phyloP scores from a whole-genome alignment of 495 filamentous ascomycete genomes.

The Talaromyces thailandensis region DNA sequence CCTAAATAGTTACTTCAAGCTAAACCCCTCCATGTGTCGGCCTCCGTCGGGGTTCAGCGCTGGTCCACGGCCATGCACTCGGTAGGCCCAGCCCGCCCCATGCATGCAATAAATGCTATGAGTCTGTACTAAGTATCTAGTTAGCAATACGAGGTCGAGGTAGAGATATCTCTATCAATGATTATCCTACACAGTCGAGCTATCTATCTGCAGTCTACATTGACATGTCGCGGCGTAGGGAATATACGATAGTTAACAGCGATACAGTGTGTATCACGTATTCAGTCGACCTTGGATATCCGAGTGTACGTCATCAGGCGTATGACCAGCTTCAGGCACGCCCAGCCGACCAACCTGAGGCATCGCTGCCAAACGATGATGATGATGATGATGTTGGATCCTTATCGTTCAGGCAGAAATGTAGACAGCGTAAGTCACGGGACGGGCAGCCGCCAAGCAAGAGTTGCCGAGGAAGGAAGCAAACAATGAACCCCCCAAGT shows the following conservation, averaged over 20 bases:
- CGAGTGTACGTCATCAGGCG: neutral
- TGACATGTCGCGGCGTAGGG: too few species aligned
- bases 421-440: neutral
- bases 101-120: neutral
- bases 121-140: too few species aligned
- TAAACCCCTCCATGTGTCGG: neutral
- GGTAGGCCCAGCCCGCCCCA: neutral
- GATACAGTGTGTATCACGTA: too few species aligned
- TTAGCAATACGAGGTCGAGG: too few species aligned
- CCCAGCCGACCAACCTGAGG: neutral
- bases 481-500: neutral
- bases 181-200: too few species aligned
- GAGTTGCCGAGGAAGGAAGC: slow-evolving; percentile 2
- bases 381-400: neutral
- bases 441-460: neutral
- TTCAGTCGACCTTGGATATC: neutral
- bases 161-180: too few species aligned
- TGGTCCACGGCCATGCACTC: neutral
- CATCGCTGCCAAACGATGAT: neutral
- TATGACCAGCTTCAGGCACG: neutral
- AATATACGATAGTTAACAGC: too few species aligned
- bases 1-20: neutral
- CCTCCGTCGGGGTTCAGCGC: neutral
- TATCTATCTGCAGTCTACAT: too few species aligned
- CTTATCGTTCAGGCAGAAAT: neutral